Evolutionary conservation across 2,329 filamentous ascomycete species (phyloP), one percentile per base, ranked within the genome.

Genomic region (Drechslerella stenobrocha): DNA sequence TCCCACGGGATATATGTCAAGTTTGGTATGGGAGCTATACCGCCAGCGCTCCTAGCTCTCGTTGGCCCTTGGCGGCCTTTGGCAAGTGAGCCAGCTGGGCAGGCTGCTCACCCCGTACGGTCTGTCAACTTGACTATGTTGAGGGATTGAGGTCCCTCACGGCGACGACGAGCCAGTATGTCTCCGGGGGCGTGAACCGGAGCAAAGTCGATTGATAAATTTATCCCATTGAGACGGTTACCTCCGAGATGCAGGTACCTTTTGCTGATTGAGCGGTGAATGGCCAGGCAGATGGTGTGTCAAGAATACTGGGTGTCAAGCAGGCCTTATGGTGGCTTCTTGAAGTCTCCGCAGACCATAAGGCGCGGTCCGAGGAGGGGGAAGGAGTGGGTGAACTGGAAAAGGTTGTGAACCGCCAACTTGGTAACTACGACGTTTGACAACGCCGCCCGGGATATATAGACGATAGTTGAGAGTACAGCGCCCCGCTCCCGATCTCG

Each of bases 341-440:
- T 69, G 52, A 69, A 42, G 20, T 63, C 64, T 63, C 64, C 64
- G 48, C 57, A 61, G 64, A 69, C 64, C 64, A 69, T 61, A 34
- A 51, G 57, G 40, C 52, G 56, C 42, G 64, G 64, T 63, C 64
- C 64, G 55, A 69, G 64, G 64, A 69, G 64, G 58, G 64, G 64
- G 40, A 47, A 63, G 64, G 58, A 47, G 52, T 57, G 52, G 37
- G 64, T 63, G 64, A 69, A 69, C 64, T 69, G 52, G 57, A 69
- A 52, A 24, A 37, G 52, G 52, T 32, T 44, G 52, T 57, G 28
- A 57, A 63, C 64, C 64, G 64, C 64, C 64, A 69, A 69, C 57
- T 69, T 69, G 64, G 58, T 69, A 56, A 56, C 63, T 23, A 67
- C 63, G 63, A 67, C 63, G 63, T 67, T 60, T 67, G 63, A 51